Percentiles rank a stretch among this genome's conserved stretches.
These are phyloP conservation scores for Lepiota subincarnata DNA, from an alignment of 768 basidiomycete species.

Conservation along the genomic window DNA sequence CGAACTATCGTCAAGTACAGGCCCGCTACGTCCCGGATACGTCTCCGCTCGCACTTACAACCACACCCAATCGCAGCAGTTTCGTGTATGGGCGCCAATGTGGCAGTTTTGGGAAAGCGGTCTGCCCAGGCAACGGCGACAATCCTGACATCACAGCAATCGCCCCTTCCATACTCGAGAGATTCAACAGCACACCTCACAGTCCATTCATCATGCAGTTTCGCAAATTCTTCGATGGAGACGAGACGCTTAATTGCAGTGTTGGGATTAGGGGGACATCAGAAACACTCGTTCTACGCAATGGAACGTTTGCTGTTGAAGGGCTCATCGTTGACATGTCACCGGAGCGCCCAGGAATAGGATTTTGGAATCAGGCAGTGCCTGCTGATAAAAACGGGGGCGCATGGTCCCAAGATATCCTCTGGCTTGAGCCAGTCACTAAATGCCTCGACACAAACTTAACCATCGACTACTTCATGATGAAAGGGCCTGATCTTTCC, in stretches of 20 bases:
- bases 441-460: constrained; percentile 21
- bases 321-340: constrained; percentile 19
- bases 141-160: constrained; percentile 15
- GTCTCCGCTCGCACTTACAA: constrained; percentile 18
- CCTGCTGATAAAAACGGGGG: constrained; percentile 7
- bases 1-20: background rate
- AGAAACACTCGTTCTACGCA: constrained; percentile 17
- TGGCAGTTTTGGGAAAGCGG: constrained; percentile 8
- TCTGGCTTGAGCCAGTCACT: constrained; percentile 22
- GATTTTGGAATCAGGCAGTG: constrained; percentile 7
- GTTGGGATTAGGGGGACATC: constrained; percentile 6
- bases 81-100: constrained; percentile 18
- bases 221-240: constrained; percentile 16
- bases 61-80: constrained; percentile 13
- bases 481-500: background rate
- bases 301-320: constrained; percentile 16
- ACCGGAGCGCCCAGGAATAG: constrained; percentile 15
- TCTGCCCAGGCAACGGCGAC: constrained; percentile 17
- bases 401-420: constrained; percentile 19
- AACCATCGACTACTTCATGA: constrained; percentile 17
- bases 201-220: constrained; percentile 21
- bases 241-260: constrained; percentile 11
- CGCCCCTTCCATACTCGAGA: constrained; percentile 11
- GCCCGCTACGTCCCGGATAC: constrained; percentile 16
- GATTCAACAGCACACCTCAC: constrained; percentile 18